phyloP scores from a whole-genome alignment of 805 yeast species.

The Maudiozyma pseudohumilis region DNA sequence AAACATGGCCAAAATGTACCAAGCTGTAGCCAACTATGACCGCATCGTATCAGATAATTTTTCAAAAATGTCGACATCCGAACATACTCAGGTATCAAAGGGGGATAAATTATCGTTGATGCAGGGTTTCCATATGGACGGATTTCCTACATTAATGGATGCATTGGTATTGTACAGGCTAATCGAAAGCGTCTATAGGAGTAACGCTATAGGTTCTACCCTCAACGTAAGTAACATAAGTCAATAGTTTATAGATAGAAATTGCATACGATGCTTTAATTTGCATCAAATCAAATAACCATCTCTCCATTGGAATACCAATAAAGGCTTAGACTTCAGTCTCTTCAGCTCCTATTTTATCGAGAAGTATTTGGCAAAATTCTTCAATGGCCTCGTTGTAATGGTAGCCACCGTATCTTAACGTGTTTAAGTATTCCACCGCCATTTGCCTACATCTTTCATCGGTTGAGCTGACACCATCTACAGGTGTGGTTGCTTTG shows the following conservation, averaged over 20 bases:
- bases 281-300: not conserved
- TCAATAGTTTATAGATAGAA: too few species aligned
- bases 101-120: conserved; percentile 1
- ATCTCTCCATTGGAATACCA: not conserved
- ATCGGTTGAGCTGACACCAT: conserved; percentile 18
- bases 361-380: conserved; percentile 34
- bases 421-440: conserved; percentile 45
- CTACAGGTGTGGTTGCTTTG: too few species aligned
- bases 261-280: too few species aligned
- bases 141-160: conserved; percentile 17
- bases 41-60: too few species aligned
- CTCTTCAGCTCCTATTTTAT: conserved; percentile 4
- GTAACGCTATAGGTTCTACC: conserved; percentile 8
- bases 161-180: conserved; percentile 13
- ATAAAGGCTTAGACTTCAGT: not conserved
- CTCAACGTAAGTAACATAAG: conserved; percentile 6
- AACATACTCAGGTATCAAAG: not conserved
- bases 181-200: conserved; percentile 10
- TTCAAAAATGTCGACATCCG: not conserved
- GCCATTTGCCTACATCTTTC: conserved; percentile 38
- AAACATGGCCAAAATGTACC: conserved; percentile 14
- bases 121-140: conserved; percentile 12
- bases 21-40: conserved; percentile 13
- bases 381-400: conserved; percentile 56
- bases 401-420: conserved; percentile 51